These are phyloP conservation scores for Sonneratia alba DNA, from an alignment of 345 rosid species.

Conservation along the genomic window DNA sequence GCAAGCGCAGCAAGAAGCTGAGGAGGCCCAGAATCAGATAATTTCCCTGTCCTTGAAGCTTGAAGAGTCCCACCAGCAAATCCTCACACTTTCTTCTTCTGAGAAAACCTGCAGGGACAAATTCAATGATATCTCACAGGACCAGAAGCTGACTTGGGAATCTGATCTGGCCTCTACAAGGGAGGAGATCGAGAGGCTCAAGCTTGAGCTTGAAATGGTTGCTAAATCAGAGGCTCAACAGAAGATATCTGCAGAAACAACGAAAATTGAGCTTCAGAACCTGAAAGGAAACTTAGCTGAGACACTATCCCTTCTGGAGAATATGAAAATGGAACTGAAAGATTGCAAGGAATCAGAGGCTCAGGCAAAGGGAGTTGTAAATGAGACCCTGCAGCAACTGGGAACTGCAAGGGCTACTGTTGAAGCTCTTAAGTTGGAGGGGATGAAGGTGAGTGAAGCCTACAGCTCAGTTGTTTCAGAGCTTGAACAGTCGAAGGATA, in stretches of 20 bases:
- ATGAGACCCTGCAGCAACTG: conserved; percentile 61
- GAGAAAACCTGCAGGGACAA: conserved; percentile 36
- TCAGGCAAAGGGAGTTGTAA: conserved; percentile 50
- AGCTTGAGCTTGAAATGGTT: conserved; percentile 51
- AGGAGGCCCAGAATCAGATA: conserved; percentile 58
- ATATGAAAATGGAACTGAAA: conserved; percentile 62
- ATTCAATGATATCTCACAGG: conserved; percentile 44
- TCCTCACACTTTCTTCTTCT: conserved; percentile 39
- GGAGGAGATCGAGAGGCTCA: conserved; percentile 66
- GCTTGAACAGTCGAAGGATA: conserved; percentile 55
- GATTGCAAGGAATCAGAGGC: conserved; percentile 70
- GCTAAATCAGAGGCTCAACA: conserved; percentile 51
- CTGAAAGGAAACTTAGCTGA: conserved; percentile 59
- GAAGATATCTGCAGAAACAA: conserved; percentile 41
- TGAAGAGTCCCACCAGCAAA: conserved; percentile 48
- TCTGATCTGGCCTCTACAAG: conserved; percentile 41
- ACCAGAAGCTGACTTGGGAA: conserved; percentile 29
- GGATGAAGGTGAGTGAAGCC: conserved; percentile 46
- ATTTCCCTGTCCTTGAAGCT: conserved; percentile 44
- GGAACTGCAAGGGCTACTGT: conserved; percentile 63
- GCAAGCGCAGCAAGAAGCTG: conserved; percentile 70
- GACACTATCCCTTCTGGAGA: conserved; percentile 53
- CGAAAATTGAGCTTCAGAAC: conserved; percentile 43
- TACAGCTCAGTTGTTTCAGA: conserved; percentile 53
- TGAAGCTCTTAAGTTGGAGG: conserved; percentile 50